Percentiles rank a stretch among this genome's conserved stretches.
Evolutionary conservation across 2,329 filamentous ascomycete genomes (phyloP).

Genomic region (Colletotrichum neosansevieriae): DNA sequence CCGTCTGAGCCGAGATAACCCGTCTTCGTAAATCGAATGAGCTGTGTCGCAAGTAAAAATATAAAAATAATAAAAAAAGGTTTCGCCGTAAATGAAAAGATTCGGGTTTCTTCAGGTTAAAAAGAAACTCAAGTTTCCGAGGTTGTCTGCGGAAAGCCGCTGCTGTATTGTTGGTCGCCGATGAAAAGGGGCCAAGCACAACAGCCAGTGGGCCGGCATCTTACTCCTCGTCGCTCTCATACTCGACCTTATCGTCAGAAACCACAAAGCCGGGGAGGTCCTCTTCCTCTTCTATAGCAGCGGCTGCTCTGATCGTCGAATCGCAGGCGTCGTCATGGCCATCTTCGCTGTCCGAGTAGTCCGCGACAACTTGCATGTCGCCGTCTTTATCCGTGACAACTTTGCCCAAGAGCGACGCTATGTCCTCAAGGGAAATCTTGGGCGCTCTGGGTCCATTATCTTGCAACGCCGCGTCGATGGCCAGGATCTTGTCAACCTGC

Average conservation of each 20-base stretch:
- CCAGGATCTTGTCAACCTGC: slow-evolving; percentile 63
- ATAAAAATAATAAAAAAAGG: too few relatives aligned
- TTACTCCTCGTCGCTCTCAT: neutral
- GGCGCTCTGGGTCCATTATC: neutral
- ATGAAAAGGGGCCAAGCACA: too few relatives aligned
- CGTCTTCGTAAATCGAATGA: too few relatives aligned
- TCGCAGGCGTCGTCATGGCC: neutral
- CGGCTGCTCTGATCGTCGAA: too few relatives aligned
- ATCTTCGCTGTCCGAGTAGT: neutral
- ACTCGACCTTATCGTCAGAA: slow-evolving; percentile 5
- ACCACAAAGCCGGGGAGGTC: slow-evolving; percentile 15
- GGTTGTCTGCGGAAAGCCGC: too few relatives aligned
- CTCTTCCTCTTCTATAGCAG: neutral
- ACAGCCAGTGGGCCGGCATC: neutral
- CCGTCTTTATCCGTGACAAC: neutral
- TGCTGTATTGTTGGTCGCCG: too few relatives aligned
- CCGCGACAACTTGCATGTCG: neutral
- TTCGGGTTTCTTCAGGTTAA: too few relatives aligned
- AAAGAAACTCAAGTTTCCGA: too few relatives aligned
- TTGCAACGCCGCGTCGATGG: neutral
- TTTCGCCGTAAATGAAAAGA: too few relatives aligned
- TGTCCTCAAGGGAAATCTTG: neutral
- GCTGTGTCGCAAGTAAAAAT: too few relatives aligned
- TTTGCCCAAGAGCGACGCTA: slow-evolving; percentile 6
- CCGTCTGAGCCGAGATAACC: too few relatives aligned